Evolutionary conservation across 1,284 basidiomycete genomes (phyloP), one percentile per base, ranked within the genome.

Genomic region (Erythrobasidium hasegawianum): DNA sequence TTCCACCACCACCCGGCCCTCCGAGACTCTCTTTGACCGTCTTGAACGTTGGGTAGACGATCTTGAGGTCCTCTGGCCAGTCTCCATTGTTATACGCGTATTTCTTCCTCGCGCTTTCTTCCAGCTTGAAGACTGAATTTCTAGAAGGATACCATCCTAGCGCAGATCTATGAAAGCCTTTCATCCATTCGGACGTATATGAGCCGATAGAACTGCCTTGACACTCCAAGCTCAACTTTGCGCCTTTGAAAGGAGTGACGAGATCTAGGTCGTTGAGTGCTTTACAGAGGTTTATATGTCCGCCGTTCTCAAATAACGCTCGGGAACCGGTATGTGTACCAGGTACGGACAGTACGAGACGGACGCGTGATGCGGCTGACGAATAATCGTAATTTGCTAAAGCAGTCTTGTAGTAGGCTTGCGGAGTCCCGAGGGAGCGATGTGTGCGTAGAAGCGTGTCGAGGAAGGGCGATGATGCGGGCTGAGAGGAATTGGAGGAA

Each of bases 11-110:
- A 14, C 41, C 26, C n/a, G 38, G 20, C 2, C 64, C 64, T 16
- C 54, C 53, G 26, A 59, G 60, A 50, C 64, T 67, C 9, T 67
- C 52, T 57, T 67, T 67, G 1, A 67, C 64, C 27, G 64, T 67
- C 39, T 45, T 54, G 33, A 58, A 57, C 4, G 58, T 67, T 2
- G 64, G 64, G 43, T 45, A 67, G 1, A 67, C 59, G 27, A 67
- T 58, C 52, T 67, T 61, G 29, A 67, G 24, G 18, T 39, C 16
- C 14, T 47, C 43, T 18, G 57, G 57, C 50, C 45, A 55, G 9
- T 47, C 47, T 24, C 20, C 33, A 7, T 3, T 26, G 20, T 3
- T 7, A 9, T 20, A 24, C 4, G 43, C n/a, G 22, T 18, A 47
- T 24, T 24, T 47, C 43, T 47, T 47, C 7, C 43, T 5, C 8